Percentiles rank a stretch among this genome's conserved stretches.
Conservation (phyloP, 2,329 filamentous ascomycete genomes). For the Penicillium sp. region DNA sequence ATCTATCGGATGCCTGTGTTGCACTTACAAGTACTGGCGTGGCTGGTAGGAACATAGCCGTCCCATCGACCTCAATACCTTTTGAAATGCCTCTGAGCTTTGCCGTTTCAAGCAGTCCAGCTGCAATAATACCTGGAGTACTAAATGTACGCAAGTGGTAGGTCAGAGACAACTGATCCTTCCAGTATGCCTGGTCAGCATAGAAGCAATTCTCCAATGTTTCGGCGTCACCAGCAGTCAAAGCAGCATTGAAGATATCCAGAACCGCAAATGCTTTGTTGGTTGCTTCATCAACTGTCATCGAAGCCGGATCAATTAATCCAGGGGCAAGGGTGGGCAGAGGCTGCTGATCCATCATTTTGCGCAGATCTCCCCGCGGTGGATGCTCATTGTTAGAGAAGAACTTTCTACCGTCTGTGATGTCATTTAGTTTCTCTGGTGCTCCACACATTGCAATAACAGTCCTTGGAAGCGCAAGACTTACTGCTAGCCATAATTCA, state of each 20-base stretch:
- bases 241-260: constrained; percentile 12
- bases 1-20: neutral
- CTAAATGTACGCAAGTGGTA: constrained; percentile 40
- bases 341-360: constrained; percentile 26
- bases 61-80: constrained; percentile 11
- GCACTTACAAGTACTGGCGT: constrained; percentile 16
- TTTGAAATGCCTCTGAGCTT: neutral
- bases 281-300: constrained; percentile 12
- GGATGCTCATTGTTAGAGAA: constrained; percentile 9
- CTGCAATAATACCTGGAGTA: constrained; percentile 21
- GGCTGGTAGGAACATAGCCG: constrained; percentile 11
- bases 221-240: constrained; percentile 16
- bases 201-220: constrained; percentile 32
- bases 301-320: constrained; percentile 8
- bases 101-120: constrained; percentile 14
- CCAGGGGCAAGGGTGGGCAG: constrained; percentile 22
- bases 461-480: too few relatives aligned
- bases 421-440: neutral
- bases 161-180: constrained; percentile 39
- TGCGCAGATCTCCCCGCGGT: constrained; percentile 19
- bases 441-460: too few relatives aligned
- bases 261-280: constrained; percentile 8
- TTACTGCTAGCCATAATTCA: too few relatives aligned
- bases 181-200: constrained; percentile 38
- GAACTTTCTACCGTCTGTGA: neutral